Base-by-base conservation (phyloP, 2,329 filamentous ascomycete species). In the Ascochyta rabiei region DNA sequence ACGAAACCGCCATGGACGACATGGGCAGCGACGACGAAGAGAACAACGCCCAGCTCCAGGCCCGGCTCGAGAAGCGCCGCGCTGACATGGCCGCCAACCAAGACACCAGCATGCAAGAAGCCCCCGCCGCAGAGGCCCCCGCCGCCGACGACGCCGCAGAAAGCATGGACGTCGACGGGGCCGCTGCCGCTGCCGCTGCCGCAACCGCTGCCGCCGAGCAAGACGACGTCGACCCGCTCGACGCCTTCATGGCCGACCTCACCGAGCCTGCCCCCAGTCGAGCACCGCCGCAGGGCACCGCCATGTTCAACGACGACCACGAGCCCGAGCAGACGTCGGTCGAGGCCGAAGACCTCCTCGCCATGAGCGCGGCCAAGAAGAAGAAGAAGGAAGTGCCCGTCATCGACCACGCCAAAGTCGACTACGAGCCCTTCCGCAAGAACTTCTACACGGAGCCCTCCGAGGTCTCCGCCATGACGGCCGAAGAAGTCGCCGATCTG, bases 301-400 rank as follows among this genome's bases (percentile, higher is more conserved):
- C 93, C 7, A 89, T 97, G 66, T 96, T 96, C 72, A 91, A 89
- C 56, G 93, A 96, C 50, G 84, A 86, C 57, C 89, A 96, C 59
- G 92, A 96, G 56, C 80, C 84, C 13, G 82, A 84, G 53, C 73
- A 88, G 45, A 85, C 85, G 30, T 82, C 86, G 28, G 80, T 89
- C 28, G 86, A 86, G 30, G 81, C 83, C 33, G 83, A 87, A 62
- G 83, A 75, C 44, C 54, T 74, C 13, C 52, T 72, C 33, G 68
- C 69, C 85, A 66, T 80, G 39, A 82, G 84, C n/a, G 82, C 86
- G 61, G 79, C 84, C 5, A 68, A 89, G 82, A 82, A 88, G 80
- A 97, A 96, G 80, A 97, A 96, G 82, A 96, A 97, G 77, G 95
- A 98, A 56, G 87, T 98, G n/a, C 92, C 93, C 0, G 82, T 81